phyloP scores from a whole-genome alignment of 371 early-diverging fungal genomes.

The Syncephalastrum sp. region DNA sequence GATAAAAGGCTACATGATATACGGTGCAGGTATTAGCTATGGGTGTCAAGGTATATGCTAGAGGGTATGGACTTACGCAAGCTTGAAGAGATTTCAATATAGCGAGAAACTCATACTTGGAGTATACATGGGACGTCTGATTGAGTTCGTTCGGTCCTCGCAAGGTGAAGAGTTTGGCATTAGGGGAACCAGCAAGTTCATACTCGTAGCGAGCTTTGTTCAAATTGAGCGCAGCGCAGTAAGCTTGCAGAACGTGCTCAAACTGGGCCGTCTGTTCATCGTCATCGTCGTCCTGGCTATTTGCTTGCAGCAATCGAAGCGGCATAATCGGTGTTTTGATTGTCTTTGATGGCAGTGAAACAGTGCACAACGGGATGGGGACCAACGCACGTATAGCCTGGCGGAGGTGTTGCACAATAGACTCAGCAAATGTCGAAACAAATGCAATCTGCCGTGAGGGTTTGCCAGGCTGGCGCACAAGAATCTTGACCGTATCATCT shows the following conservation, averaged over 20 bases:
- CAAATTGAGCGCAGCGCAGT: constrained; percentile 41
- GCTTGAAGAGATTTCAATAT: constrained; percentile 27
- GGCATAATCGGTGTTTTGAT: not conserved
- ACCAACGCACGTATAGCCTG: constrained; percentile 29
- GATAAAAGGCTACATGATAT: not conserved
- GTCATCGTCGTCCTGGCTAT: not conserved
- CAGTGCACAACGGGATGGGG: constrained; percentile 2
- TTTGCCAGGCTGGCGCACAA: constrained; percentile 24
- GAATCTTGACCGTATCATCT: constrained; percentile 37
- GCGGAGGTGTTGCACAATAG: constrained; percentile 32
- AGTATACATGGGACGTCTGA: constrained; percentile 18
- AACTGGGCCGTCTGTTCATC: constrained; percentile 12
- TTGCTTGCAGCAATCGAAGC: not conserved
- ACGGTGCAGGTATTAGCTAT: not conserved
- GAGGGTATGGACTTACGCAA: constrained; percentile 25
- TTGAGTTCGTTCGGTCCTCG: constrained; percentile 31
- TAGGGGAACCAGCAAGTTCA: constrained; percentile 10
- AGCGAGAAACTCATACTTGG: constrained; percentile 37
- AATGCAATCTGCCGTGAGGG: constrained; percentile 25
- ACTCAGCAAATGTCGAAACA: constrained; percentile 31
- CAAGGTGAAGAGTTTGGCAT: constrained; percentile 20
- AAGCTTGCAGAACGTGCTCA: constrained; percentile 27
- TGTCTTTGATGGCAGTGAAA: constrained; percentile 3
- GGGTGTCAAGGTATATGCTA: not conserved
- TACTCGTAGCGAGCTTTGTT: constrained; percentile 35